These are phyloP conservation scores for Schizophyllum amplum DNA, from an alignment of 1,284 basidiomycete genomes.

Conservation along the genomic window DNA sequence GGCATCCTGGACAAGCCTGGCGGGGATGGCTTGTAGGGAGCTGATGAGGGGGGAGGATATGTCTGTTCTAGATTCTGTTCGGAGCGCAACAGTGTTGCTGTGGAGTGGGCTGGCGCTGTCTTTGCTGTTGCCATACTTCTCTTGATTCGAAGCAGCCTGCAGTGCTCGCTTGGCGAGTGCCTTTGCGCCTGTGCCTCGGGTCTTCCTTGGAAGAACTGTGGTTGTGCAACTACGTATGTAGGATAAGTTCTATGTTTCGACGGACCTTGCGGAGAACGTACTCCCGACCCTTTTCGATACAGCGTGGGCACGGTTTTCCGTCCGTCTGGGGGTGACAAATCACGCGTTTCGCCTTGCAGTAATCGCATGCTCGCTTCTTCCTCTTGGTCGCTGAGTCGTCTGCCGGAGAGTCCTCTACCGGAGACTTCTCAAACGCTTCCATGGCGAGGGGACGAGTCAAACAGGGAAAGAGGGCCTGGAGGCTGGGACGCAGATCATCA, in stretches of 20 bases:
- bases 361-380: constrained; percentile 1
- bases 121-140: background rate
- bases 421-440: no score
- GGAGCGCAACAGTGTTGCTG: background rate
- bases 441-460: no score
- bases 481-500: no score
- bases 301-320: constrained; percentile 6
- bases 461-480: no score
- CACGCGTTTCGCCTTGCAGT: constrained; percentile 2
- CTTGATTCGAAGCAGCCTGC: no score
- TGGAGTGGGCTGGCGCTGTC: no score
- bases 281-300: background rate
- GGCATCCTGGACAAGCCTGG: background rate
- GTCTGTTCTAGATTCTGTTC: background rate
- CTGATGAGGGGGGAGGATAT: background rate
- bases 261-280: background rate
- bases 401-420: no score
- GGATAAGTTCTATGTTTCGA: background rate
- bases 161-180: background rate
- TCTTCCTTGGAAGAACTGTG: background rate
- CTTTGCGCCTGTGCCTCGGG: background rate
- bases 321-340: constrained; percentile 6
- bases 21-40: background rate
- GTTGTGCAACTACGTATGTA: constrained; percentile 5
- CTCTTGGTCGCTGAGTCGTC: background rate